Base-by-base conservation (phyloP, 2,329 filamentous ascomycete species). In the Sporothrix dimorphospora region DNA sequence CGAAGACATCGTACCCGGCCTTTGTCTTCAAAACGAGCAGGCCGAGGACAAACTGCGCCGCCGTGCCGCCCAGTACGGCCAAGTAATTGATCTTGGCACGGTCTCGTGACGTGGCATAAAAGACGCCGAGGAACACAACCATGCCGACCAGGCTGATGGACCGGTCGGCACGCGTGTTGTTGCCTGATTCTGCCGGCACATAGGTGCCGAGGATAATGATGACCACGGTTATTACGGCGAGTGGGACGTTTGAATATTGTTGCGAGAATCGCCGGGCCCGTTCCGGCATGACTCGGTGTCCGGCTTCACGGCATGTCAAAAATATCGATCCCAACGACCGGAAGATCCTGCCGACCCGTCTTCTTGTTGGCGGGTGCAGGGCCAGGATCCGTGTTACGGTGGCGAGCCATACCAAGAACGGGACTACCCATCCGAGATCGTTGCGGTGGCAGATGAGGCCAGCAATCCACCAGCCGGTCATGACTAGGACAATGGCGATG, bases 21-120 rank as follows among this genome's bases (percentile, higher is more conserved):
- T 86, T 82, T 3, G 94, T 96, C 65, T 94, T 89, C 76, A 97
- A 85, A 65, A 97, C 94, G 77, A 98, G 97, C 14, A 97, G 85
- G 4, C 93, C 94, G 75, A 97, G 87, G 78, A 98, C 85, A 82
- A 94, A 98, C 81, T 98, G 94, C 12, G 91, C 85, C 55, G 97
- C 85, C 91, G 97, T 96, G 73, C 94, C 94, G 49, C 92, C 92
- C 73, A 97, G 93, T 76, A 98, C 92, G 1, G 92, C 92, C 78
- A 92, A 91, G 91, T 91, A 94, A 75, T 89, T 87, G 76, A 92
- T 84, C 47, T 78, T 80, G 72, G 79, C 89, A 76, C 92, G 88
- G 80, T 94, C 86, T 72, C 84, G 87, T 53, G 94, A 97, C 0
- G 93, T 96, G 16, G 79, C 78, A 81, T 88, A 96, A 76, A 97